Conservation (phyloP, 495 filamentous ascomycete genomes). For the Letharia columbiana region DNA sequence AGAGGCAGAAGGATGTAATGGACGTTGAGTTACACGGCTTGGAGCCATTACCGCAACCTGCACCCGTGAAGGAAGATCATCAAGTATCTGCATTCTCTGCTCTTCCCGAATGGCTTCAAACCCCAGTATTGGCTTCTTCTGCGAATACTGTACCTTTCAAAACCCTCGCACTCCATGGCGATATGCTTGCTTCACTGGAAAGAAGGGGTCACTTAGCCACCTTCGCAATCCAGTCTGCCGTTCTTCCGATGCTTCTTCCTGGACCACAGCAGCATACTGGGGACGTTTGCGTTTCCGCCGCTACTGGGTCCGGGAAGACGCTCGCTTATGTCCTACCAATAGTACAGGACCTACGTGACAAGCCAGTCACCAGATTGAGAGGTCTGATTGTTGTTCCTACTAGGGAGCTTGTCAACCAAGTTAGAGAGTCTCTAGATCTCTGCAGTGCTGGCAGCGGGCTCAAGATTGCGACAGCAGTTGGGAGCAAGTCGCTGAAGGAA, state of each 20-base stretch:
- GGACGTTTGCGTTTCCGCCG: constrained; percentile 79
- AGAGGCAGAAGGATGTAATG: neutral
- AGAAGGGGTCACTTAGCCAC: constrained; percentile 61
- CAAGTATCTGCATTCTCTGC: constrained; percentile 42
- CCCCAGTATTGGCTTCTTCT: constrained; percentile 56
- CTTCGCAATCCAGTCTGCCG: constrained; percentile 74
- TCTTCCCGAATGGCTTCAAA: constrained; percentile 59
- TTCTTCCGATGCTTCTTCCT: constrained; percentile 69
- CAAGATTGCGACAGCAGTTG: constrained; percentile 72
- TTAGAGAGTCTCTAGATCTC: constrained; percentile 59
- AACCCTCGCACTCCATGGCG: constrained; percentile 47
- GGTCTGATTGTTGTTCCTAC: constrained; percentile 83
- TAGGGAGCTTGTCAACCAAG: constrained; percentile 80
- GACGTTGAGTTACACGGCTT: constrained; percentile 47
- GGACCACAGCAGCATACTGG: constrained; percentile 47
- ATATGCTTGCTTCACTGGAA: constrained; percentile 52
- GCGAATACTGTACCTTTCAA: constrained; percentile 52
- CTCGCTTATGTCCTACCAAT: constrained; percentile 84
- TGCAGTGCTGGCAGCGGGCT: constrained; percentile 56
- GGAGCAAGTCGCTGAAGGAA: constrained; percentile 62
- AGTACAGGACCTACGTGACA: constrained; percentile 57
- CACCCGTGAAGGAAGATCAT: constrained; percentile 44
- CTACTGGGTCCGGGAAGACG: constrained; percentile 92
- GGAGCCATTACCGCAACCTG: constrained; percentile 69
- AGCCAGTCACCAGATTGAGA: constrained; percentile 52